Conservation (phyloP, 192 early-diverging fungal genomes). For the Mortierella claussenii region DNA sequence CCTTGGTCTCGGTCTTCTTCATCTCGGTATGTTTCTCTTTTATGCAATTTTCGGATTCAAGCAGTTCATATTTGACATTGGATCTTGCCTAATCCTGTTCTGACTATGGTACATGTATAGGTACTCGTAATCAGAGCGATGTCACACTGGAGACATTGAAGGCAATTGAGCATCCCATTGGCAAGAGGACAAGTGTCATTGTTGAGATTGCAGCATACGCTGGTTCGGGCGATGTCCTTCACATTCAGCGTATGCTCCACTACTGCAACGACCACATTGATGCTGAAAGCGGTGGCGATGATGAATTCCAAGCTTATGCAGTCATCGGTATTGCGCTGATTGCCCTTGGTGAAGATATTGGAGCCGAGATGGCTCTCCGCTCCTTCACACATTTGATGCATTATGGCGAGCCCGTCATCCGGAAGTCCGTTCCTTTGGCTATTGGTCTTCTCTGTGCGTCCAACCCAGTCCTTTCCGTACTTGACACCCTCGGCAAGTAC, state of each 20-base stretch:
- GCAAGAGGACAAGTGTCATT: slow-evolving; percentile 87
- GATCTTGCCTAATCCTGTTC: not conserved
- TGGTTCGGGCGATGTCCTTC: slow-evolving; percentile 95
- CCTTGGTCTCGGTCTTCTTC: slow-evolving; percentile 90
- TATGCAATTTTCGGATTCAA: not conserved
- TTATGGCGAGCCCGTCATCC: slow-evolving; percentile 96
- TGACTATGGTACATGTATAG: slow-evolving; percentile 14
- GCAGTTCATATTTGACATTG: not conserved
- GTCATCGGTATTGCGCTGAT: slow-evolving; percentile 96
- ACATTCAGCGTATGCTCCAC: slow-evolving; percentile 96
- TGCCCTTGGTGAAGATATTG: slow-evolving; percentile 97
- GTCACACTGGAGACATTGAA: slow-evolving; percentile 94
- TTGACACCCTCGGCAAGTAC: slow-evolving; percentile 97
- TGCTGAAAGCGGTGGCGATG: slow-evolving; percentile 79
- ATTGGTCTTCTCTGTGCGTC: slow-evolving; percentile 95
- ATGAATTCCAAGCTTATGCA: slow-evolving; percentile 92
- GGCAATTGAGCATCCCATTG: slow-evolving; percentile 93
- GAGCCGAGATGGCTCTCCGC: slow-evolving; percentile 94
- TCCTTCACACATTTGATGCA: slow-evolving; percentile 99
- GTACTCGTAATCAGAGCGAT: slow-evolving; percentile 90
- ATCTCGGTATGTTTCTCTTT: slow-evolving; percentile 68
- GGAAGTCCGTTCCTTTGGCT: slow-evolving; percentile 93
- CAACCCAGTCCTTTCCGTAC: slow-evolving; percentile 90
- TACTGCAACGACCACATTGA: slow-evolving; percentile 96
- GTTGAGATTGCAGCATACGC: slow-evolving; percentile 92